A percentile compares a stretch with the other conserved stretches of the same genome.
phyloP scores from a whole-genome alignment of 139 green algal genomes.

The Zygnema cylindricum region DNA sequence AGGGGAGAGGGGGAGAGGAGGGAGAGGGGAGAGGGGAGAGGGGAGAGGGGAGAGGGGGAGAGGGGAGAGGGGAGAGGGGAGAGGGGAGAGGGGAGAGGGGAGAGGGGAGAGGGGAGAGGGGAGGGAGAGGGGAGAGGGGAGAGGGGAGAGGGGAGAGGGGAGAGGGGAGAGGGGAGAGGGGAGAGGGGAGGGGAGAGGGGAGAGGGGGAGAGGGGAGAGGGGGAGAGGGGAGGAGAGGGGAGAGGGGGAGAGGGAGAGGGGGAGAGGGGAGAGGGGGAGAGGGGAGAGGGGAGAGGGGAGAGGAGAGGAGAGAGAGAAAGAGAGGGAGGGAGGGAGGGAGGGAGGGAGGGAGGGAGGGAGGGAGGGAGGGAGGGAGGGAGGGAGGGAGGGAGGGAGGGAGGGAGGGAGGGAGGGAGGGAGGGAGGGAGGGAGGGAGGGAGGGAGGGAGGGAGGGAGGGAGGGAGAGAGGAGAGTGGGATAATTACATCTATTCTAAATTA shows the following conservation, averaged over 20 bases:
- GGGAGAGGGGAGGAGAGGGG: not conserved
- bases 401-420: no score
- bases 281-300: no score
- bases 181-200: not conserved
- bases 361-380: no score
- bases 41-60: not conserved
- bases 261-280: no score
- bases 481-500: no score
- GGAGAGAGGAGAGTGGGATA: no score
- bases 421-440: no score
- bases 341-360: no score
- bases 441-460: no score
- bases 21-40: not conserved
- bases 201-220: not conserved
- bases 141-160: not conserved
- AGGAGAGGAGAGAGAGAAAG: no score
- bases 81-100: not conserved
- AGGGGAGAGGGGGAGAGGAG: not conserved
- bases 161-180: not conserved
- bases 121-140: not conserved
- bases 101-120: not conserved
- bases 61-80: not conserved
- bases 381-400: no score
- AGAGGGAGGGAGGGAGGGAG: no score
- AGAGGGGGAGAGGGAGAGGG: not conserved